Percentiles rank a stretch among this genome's conserved stretches.
phyloP scores from a whole-genome alignment of 2,329 filamentous ascomycete genomes.

The Talaromyces sp. region DNA sequence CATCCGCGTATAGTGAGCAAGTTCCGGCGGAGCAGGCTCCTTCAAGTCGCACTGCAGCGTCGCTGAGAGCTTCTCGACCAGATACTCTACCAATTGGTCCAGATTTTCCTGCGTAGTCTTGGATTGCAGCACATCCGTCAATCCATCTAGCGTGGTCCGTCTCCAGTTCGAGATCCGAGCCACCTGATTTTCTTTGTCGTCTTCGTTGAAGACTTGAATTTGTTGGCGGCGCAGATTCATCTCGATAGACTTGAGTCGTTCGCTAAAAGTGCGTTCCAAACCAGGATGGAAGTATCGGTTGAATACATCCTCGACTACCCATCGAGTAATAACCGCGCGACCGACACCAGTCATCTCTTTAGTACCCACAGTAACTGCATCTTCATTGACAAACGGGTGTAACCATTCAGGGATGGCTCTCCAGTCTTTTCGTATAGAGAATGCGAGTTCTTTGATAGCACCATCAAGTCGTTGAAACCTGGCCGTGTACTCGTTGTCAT shows the following conservation, averaged over 20 bases:
- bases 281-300: constrained; percentile 90
- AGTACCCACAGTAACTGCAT: constrained; percentile 81
- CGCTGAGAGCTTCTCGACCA: constrained; percentile 67
- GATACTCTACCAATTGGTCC: constrained; percentile 65
- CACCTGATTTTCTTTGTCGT: constrained; percentile 85
- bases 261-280: constrained; percentile 72
- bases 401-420: constrained; percentile 77
- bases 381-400: constrained; percentile 73
- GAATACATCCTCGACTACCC: constrained; percentile 89
- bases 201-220: constrained; percentile 70
- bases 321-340: constrained; percentile 80
- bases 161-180: constrained; percentile 90
- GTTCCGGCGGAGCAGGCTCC: constrained; percentile 72
- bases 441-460: constrained; percentile 89
- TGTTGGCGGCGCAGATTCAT: constrained; percentile 79
- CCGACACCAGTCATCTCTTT: constrained; percentile 98
- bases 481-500: constrained; percentile 89
- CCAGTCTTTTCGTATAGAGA: constrained; percentile 97
- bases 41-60: constrained; percentile 71
- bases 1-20: constrained; percentile 87
- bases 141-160: constrained; percentile 87
- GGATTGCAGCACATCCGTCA: constrained; percentile 68
- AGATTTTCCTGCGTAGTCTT: constrained; percentile 66
- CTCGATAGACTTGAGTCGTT: constrained; percentile 80
- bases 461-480: constrained; percentile 90